Evolutionary conservation across 2,329 filamentous ascomycete genomes (phyloP).

Genomic region (Clonostachys chloroleuca): DNA sequence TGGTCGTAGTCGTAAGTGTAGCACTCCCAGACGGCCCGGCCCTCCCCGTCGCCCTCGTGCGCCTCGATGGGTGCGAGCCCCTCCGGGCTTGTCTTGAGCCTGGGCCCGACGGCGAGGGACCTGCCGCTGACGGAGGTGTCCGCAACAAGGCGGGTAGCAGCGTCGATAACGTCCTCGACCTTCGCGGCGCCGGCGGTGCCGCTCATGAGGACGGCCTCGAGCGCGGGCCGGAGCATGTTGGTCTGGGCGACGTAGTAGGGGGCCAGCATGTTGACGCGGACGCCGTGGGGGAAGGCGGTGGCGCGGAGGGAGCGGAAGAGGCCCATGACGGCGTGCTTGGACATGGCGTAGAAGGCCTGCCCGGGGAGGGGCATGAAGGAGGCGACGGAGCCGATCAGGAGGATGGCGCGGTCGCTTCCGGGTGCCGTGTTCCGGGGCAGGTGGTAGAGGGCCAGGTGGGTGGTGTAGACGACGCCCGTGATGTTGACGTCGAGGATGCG

Average conservation of each 20-base stretch:
- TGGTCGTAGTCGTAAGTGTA: slow-evolving; percentile 55
- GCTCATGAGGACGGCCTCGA: slow-evolving; percentile 46
- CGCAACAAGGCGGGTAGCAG: slow-evolving; percentile 56
- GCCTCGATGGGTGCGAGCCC: slow-evolving; percentile 20
- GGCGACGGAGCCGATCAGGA: slow-evolving; percentile 61
- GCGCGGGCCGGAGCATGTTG: slow-evolving; percentile 39
- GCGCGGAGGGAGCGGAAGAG: slow-evolving; percentile 56
- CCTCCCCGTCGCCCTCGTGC: slow-evolving; percentile 29
- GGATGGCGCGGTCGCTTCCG: slow-evolving; percentile 49
- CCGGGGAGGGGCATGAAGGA: slow-evolving; percentile 40
- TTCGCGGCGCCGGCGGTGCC: slow-evolving; percentile 45
- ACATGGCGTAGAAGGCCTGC: slow-evolving; percentile 49
- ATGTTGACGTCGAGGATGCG: slow-evolving; percentile 56
- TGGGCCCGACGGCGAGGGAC: slow-evolving; percentile 53
- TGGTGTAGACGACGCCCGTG: slow-evolving; percentile 60
- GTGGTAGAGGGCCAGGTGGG: slow-evolving; percentile 55
- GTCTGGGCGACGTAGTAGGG: slow-evolving; percentile 64
- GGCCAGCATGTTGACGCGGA: slow-evolving; percentile 62
- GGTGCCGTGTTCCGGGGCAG: slow-evolving; percentile 12
- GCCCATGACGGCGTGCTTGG: slow-evolving; percentile 64
- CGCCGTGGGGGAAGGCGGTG: slow-evolving; percentile 35
- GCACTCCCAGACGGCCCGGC: slow-evolving; percentile 53
- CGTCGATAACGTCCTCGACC: slow-evolving; percentile 58
- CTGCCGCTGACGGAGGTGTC: slow-evolving; percentile 53
- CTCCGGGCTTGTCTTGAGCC: slow-evolving; percentile 27